Percentiles rank a stretch among this genome's conserved stretches.
Evolutionary conservation across 768 basidiomycete genomes (phyloP).

Genomic region (Paxillus ammoniavirescens): DNA sequence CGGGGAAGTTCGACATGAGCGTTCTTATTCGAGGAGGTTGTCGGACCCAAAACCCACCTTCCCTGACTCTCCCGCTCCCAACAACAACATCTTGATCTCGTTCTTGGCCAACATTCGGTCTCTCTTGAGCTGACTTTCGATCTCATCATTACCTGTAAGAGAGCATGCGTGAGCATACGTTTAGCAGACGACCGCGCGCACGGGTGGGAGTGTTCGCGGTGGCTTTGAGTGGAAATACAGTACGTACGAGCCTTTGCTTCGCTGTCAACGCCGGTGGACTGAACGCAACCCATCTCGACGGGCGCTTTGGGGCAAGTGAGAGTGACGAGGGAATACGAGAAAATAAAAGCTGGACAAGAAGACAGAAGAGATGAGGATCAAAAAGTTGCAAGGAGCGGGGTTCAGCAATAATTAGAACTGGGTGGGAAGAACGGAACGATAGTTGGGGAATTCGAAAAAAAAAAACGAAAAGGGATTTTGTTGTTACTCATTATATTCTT

Average conservation of each 20-base stretch:
- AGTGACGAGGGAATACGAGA: constrained; percentile 7
- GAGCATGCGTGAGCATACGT: neutral
- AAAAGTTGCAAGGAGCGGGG: constrained; percentile 23
- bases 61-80: constrained; percentile 96
- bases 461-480: constrained; percentile 10
- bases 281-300: constrained; percentile 67
- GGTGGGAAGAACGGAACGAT: constrained; percentile 14
- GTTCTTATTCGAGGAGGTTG: neutral
- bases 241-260: constrained; percentile 82
- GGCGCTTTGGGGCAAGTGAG: neutral
- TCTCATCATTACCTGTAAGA: constrained; percentile 82
- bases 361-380: constrained; percentile 4
- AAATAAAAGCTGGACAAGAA: constrained; percentile 5
- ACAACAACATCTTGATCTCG: constrained; percentile 93
- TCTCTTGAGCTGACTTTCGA: constrained; percentile 87
- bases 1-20: constrained; percentile 1
- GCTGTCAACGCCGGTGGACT: constrained; percentile 68
- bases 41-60: constrained; percentile 52
- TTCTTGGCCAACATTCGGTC: constrained; percentile 89
- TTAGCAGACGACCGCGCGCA: neutral
- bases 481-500: constrained; percentile 11
- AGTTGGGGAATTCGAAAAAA: constrained; percentile 1
- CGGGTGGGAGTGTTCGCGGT: neutral
- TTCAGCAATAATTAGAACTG: constrained; percentile 25
- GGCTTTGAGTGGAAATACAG: neutral